Evolutionary conservation across 2,329 filamentous ascomycete genomes (phyloP).

Genomic region (Catunica adiposa): DNA sequence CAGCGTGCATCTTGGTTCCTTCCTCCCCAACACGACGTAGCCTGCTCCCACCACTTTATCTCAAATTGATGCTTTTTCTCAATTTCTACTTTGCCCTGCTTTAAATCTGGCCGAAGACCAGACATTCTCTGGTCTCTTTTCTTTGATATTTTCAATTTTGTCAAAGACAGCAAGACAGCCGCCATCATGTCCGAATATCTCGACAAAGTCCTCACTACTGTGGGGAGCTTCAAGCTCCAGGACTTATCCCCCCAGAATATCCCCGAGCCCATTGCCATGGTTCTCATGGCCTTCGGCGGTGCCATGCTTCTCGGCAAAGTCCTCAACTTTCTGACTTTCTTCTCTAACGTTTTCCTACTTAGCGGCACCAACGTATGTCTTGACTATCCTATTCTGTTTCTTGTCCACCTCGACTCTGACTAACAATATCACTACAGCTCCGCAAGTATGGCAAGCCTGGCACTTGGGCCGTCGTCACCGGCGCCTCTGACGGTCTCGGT

Average conservation of each 20-base stretch:
- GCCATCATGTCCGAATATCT: background rate
- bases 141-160: background rate
- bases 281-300: slow-evolving; percentile 38
- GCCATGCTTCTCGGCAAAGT: slow-evolving; percentile 40
- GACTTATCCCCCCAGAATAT: slow-evolving; percentile 17
- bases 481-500: slow-evolving; percentile 88
- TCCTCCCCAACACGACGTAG: background rate
- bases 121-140: background rate
- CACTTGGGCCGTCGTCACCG: slow-evolving; percentile 87
- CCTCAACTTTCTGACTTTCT: slow-evolving; percentile 41
- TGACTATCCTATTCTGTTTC: background rate
- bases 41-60: slow-evolving; percentile 3
- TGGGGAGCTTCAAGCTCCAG: background rate
- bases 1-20: background rate
- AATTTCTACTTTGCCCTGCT: background rate
- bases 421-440: slow-evolving; percentile 37
- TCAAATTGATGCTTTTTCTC: background rate
- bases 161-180: background rate
- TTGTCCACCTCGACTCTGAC: background rate
- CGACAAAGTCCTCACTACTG: background rate
- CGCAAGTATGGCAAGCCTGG: slow-evolving; percentile 80
- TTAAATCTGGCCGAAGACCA: background rate
- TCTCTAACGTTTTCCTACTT: slow-evolving; percentile 54
- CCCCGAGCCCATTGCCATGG: slow-evolving; percentile 30
- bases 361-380: slow-evolving; percentile 41